Base-by-base conservation (phyloP, 495 filamentous ascomycete genomes). In the Mytilinidion resinicola region DNA sequence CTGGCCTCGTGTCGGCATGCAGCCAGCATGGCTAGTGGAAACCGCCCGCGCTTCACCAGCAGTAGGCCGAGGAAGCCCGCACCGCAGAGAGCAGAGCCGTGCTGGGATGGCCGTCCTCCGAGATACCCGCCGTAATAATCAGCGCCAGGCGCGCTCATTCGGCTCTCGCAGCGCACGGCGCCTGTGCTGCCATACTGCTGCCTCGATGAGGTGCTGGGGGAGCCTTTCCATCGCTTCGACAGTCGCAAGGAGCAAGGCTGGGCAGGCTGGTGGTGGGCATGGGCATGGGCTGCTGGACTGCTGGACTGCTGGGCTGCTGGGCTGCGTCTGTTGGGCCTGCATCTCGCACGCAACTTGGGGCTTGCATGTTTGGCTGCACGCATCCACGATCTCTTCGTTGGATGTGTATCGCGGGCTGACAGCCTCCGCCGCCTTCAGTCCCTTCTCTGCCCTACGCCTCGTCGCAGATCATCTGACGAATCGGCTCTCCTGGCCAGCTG, bases 21-120 rank as follows among this genome's bases (percentile, higher is more conserved):
- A 41, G 56, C 52, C 55, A 51, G 51, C 36, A 43, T 51, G 25
- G 50, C 51, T 59, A 63, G 55, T 48, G 51, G 60, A 63, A 63
- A 63, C 60, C 44, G 42, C 37, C 20, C 37, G 14, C 34, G 60
- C 60, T 36, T 59, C 60, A 63, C 50, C 50, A 59, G n/a, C n/a
- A 9, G 7, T 20, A 46, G 42, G 14, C 44, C 44, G 44, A 48
- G 44, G 44, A 19, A 17, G 14, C 21, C 21, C 14, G 21, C 46
- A 30, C 4, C 14, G 46, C 21, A 9, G n/a, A n/a, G 46, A 30
- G 46, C 46, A 9, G 12, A 8, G 33, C 3, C 17, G 12, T 49
- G 12, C 15, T 25, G 20, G 46, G 15, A 49, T 25, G 15, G 21
- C 17, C 33, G 17, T 12, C 15, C 17, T 49, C 46, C 46, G 46